Conservation (phyloP, 2,329 filamentous ascomycete genomes). For the Paraconiothyrium brasiliense region DNA sequence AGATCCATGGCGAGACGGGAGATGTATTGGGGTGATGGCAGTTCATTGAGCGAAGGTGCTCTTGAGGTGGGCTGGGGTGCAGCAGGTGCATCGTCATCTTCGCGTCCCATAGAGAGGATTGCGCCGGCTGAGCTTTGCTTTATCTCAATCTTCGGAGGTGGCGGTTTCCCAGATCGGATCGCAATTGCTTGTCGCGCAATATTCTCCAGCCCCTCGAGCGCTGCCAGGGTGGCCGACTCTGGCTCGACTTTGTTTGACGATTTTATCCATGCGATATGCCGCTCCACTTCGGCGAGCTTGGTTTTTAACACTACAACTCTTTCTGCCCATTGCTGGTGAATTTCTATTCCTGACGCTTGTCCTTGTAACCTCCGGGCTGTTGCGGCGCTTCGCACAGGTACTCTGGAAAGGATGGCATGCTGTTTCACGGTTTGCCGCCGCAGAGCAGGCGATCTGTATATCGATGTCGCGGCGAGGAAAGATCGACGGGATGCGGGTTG, state of each 20-base stretch:
- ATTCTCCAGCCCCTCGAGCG: conserved; percentile 33
- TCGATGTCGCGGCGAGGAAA: conserved; percentile 36
- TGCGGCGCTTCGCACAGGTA: conserved; percentile 31
- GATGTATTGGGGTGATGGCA: conserved; percentile 52
- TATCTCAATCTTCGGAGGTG: conserved; percentile 31
- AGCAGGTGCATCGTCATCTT: conserved; percentile 23
- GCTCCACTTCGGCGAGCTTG: conserved; percentile 37
- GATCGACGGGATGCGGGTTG: conserved; percentile 41
- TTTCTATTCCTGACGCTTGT: conserved; percentile 25
- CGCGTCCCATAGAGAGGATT: conserved; percentile 42
- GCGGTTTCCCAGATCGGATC: conserved; percentile 38
- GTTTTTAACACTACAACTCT: conserved; percentile 31
- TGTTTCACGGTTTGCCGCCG: conserved; percentile 33
- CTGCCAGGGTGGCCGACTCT: conserved; percentile 32
- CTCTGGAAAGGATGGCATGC: conserved; percentile 27
- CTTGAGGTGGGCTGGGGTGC: conserved; percentile 21
- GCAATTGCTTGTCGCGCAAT: conserved; percentile 40
- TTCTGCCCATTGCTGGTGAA: conserved; percentile 27
- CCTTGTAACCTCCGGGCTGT: conserved; percentile 28
- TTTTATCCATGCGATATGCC: conserved; percentile 36
- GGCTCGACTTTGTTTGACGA: conserved; percentile 39
- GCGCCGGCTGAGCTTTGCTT: conserved; percentile 46
- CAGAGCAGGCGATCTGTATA: conserved; percentile 36
- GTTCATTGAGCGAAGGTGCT: conserved; percentile 29
- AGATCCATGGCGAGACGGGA: conserved; percentile 72